Conservation (phyloP, 2,329 filamentous ascomycete species). For the Cercospora zeae-maydis region DNA sequence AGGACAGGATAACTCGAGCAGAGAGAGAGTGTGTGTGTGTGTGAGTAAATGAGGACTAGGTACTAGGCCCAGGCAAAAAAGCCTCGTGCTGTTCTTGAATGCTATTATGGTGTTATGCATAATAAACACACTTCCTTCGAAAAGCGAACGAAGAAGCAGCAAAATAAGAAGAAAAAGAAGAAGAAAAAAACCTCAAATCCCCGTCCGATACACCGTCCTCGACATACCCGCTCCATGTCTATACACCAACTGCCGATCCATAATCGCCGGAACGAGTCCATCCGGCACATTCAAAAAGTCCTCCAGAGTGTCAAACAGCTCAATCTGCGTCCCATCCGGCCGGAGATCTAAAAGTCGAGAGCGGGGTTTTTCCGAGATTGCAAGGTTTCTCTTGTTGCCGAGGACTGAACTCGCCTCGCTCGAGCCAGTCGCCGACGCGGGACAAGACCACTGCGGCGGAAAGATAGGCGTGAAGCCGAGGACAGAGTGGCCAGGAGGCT, state of each 20-base stretch:
- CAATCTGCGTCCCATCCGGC: not conserved
- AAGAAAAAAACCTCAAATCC: slow-evolving; percentile 4
- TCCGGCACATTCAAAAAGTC: slow-evolving; percentile 18
- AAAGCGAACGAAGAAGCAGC: not conserved
- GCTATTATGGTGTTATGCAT: too few relatives aligned
- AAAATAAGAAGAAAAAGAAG: not conserved
- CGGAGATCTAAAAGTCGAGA: not conserved
- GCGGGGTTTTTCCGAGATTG: not conserved
- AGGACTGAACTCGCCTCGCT: not conserved
- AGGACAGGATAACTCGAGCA: not conserved
- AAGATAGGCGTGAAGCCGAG: slow-evolving; percentile 2
- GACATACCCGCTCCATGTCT: slow-evolving; percentile 1
- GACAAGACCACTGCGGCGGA: not conserved
- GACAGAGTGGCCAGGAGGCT: slow-evolving; percentile 13
- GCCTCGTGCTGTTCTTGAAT: not conserved
- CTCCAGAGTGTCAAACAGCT: slow-evolving; percentile 11
- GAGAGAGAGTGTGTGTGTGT: not conserved
- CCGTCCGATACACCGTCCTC: slow-evolving; percentile 15
- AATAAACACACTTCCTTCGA: too few relatives aligned
- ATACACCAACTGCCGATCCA: slow-evolving; percentile 14
- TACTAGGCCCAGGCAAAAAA: not conserved
- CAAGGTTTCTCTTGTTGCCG: not conserved
- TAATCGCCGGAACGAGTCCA: slow-evolving; percentile 13
- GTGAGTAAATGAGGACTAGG: not conserved
- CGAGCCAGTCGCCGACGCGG: not conserved